Conservation (phyloP, 2,329 filamentous ascomycete species). For the Dactylellina leptospora region DNA sequence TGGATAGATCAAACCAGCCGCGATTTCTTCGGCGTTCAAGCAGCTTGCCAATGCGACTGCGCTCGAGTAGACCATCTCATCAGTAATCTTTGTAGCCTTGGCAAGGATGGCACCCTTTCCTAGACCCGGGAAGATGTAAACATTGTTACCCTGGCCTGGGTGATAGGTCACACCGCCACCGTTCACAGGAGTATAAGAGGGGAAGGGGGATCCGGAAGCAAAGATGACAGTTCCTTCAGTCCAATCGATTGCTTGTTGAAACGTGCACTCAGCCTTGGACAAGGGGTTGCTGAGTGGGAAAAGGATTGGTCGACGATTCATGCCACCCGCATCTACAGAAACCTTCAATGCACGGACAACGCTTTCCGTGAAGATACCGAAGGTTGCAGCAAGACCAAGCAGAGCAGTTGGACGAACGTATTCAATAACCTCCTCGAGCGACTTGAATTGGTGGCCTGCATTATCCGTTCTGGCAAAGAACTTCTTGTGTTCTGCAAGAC, state of each 20-base stretch:
- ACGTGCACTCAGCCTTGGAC: conserved; percentile 96
- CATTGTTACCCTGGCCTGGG: conserved; percentile 80
- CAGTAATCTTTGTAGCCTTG: conserved; percentile 85
- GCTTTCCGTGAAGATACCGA: conserved; percentile 90
- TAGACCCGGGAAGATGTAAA: conserved; percentile 96
- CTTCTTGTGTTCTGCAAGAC: conserved; percentile 87
- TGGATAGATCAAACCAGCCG: conserved; percentile 87
- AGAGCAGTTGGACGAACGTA: conserved; percentile 94
- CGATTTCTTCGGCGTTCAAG: conserved; percentile 81
- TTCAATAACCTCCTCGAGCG: conserved; percentile 90
- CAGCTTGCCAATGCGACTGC: conserved; percentile 81
- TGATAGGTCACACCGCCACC: conserved; percentile 73
- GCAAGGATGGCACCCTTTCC: conserved; percentile 91
- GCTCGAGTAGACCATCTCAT: conserved; percentile 96
- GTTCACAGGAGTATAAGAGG: conserved; percentile 67
- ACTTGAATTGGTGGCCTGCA: conserved; percentile 75
- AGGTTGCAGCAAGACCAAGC: conserved; percentile 92
- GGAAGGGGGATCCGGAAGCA: conserved; percentile 95
- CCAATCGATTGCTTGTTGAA: conserved; percentile 91
- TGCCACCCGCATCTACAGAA: conserved; percentile 59
- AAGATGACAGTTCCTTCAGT: conserved; percentile 93
- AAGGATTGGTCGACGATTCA: conserved; percentile 83
- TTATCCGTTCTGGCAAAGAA: conserved; percentile 74
- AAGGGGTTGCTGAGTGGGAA: conserved; percentile 97
- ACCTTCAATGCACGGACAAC: conserved; percentile 72